A percentile compares a stretch with the other conserved stretches of the same genome.
phyloP scores from a whole-genome alignment of 2,329 filamentous ascomycete species.

The Cladophialophora chaetospira region DNA sequence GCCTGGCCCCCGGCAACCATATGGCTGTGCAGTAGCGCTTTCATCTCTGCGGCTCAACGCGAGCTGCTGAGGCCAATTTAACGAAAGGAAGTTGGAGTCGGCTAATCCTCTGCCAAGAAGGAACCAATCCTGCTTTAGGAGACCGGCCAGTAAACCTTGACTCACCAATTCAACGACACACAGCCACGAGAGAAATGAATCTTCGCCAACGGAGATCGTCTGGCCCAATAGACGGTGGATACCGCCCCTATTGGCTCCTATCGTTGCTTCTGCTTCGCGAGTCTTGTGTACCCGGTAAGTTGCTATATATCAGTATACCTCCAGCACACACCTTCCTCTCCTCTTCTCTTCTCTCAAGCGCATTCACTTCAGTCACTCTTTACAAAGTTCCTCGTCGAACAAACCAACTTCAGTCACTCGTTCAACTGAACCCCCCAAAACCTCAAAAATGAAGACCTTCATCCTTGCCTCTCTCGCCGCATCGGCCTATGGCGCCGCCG shows the following conservation, averaged over 20 bases:
- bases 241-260: constrained; percentile 5
- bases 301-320: constrained; percentile 9
- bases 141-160: not conserved
- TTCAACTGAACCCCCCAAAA: constrained; percentile 3
- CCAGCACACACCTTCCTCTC: not conserved
- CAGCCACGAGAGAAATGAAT: constrained; percentile 5
- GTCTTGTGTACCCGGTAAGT: not conserved
- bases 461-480: constrained; percentile 11
- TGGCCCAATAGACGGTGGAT: not conserved
- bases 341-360: constrained; percentile 7
- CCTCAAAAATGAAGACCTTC: constrained; percentile 13
- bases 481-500: constrained; percentile 9
- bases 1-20: constrained; percentile 7
- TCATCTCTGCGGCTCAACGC: not conserved
- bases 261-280: not conserved
- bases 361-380: constrained; percentile 15
- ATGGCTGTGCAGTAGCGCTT: constrained; percentile 1
- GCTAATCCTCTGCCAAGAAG: not conserved
- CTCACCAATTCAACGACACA: constrained; percentile 2
- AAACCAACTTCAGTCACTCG: constrained; percentile 17
- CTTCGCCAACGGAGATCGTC: not conserved
- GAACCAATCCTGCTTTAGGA: constrained; percentile 1
- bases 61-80: not conserved
- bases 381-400: not conserved
- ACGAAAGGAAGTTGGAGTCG: constrained; percentile 5